A percentile compares a stretch with the other conserved stretches of the same genome.
These are phyloP conservation scores for Dispira parvispora DNA, from an alignment of 192 early-diverging fungal species.

Conservation along the genomic window DNA sequence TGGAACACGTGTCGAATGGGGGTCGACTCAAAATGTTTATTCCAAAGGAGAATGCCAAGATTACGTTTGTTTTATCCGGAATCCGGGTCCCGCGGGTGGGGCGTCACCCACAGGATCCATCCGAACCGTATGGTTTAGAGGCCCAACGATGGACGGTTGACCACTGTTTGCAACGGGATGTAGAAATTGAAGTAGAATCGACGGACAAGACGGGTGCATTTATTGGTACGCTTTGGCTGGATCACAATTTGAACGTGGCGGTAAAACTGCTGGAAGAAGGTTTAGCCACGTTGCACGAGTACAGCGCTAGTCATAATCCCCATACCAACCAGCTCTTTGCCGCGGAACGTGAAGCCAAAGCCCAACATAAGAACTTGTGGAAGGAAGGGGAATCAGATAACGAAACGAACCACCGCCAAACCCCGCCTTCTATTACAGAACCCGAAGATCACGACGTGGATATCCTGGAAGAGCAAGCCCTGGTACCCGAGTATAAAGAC, in stretches of 20 bases:
- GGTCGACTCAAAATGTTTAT: slow-evolving; percentile 69
- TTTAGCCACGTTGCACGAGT: slow-evolving; percentile 66
- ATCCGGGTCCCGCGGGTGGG: slow-evolving; percentile 71
- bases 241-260: slow-evolving; percentile 50
- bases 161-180: slow-evolving; percentile 73
- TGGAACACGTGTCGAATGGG: slow-evolving; percentile 73
- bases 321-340: slow-evolving; percentile 47
- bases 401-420: slow-evolving; percentile 16
- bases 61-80: slow-evolving; percentile 75
- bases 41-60: slow-evolving; percentile 66
- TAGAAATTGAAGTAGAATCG: slow-evolving; percentile 75
- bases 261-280: slow-evolving; percentile 61
- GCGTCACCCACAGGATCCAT: slow-evolving; percentile 41
- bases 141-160: slow-evolving; percentile 49
- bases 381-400: slow-evolving; percentile 15
- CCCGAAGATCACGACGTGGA: slow-evolving; percentile 16
- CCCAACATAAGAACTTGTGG: slow-evolving; percentile 55
- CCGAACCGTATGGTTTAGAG: slow-evolving; percentile 78
- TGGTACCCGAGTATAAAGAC: slow-evolving; percentile 55
- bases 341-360: slow-evolving; percentile 66
- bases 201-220: slow-evolving; percentile 86
- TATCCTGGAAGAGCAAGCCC: slow-evolving; percentile 22
- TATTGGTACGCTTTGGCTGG: slow-evolving; percentile 68
- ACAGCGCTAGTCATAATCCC: slow-evolving; percentile 69
- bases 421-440: slow-evolving; percentile 10